Percentiles rank a stretch among this genome's conserved stretches.
Conservation (phyloP, 1,284 basidiomycete species). For the Cystobasidium pallidum region DNA sequence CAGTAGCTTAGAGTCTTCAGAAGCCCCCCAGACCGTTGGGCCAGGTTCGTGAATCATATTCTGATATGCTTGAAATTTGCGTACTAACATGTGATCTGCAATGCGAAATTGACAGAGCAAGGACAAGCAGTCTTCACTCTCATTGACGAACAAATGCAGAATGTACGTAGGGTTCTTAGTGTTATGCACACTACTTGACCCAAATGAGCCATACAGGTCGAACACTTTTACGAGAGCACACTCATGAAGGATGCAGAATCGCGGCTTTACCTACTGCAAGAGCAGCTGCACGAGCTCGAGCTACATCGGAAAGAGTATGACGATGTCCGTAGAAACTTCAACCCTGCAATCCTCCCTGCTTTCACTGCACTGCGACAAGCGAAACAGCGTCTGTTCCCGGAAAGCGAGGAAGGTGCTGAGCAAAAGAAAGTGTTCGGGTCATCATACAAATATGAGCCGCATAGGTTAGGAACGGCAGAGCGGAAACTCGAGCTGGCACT, state of each 20-base stretch:
- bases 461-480: constrained; percentile 9
- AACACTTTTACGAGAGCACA: constrained; percentile 70
- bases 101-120: too few relatives aligned
- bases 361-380: background rate
- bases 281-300: constrained; percentile 73
- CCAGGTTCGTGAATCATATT: too few relatives aligned
- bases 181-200: background rate
- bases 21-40: too few relatives aligned
- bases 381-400: constrained; percentile 14
- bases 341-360: background rate
- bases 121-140: background rate
- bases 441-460: constrained; percentile 16
- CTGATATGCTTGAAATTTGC: too few relatives aligned
- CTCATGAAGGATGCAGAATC: constrained; percentile 67
- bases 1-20: too few relatives aligned
- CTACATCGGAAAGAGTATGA: constrained; percentile 68
- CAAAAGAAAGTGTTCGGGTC: constrained; percentile 15
- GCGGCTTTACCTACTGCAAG: constrained; percentile 64
- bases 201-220: constrained; percentile 60
- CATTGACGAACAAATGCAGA: constrained; percentile 21
- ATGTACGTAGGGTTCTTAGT: background rate
- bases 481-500: constrained; percentile 46
- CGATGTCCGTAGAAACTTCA: background rate
- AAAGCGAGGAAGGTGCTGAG: constrained; percentile 6
- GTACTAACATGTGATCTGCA: too few relatives aligned